Evolutionary conservation across 306 rosid species (phyloP).

Genomic region (Rosa lucieae): DNA sequence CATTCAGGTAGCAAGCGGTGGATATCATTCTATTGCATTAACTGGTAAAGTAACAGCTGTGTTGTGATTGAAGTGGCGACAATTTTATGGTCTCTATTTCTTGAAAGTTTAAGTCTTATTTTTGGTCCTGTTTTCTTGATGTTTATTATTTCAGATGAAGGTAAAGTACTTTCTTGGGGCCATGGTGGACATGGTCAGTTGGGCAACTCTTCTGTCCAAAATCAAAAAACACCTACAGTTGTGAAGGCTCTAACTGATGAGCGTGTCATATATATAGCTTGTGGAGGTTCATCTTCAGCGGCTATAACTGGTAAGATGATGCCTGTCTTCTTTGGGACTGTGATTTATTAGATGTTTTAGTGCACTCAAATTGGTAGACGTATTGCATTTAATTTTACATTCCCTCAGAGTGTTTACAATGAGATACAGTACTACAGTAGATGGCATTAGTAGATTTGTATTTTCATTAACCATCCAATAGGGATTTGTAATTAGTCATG

Average conservation of each 20-base stretch:
- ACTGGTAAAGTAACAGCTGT: constrained; percentile 50
- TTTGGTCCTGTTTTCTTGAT: constrained; percentile 25
- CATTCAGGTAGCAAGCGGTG: constrained; percentile 82
- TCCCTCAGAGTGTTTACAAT: neutral
- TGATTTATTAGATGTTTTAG: neutral
- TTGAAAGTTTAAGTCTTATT: constrained; percentile 8
- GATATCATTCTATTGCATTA: constrained; percentile 96
- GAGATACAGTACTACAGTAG: neutral
- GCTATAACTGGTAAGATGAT: constrained; percentile 67
- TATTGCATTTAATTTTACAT: neutral
- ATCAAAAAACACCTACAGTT: constrained; percentile 60
- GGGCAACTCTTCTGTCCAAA: constrained; percentile 74
- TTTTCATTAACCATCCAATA: neutral
- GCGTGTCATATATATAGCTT: constrained; percentile 58
- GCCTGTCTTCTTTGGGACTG: constrained; percentile 4
- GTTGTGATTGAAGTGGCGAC: constrained; percentile 3
- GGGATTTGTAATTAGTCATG: neutral
- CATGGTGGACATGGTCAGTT: constrained; percentile 94
- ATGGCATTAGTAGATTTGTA: neutral
- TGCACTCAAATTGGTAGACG: neutral
- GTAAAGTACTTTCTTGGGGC: constrained; percentile 96
- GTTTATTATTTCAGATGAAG: constrained; percentile 55
- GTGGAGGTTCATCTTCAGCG: constrained; percentile 89
- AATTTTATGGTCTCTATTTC: constrained; percentile 8
- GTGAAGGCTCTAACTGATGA: constrained; percentile 64